Percentiles rank a stretch among this genome's conserved stretches.
Evolutionary conservation across 2,329 filamentous ascomycete genomes (phyloP).

Genomic region (Exophiala alcalophila): DNA sequence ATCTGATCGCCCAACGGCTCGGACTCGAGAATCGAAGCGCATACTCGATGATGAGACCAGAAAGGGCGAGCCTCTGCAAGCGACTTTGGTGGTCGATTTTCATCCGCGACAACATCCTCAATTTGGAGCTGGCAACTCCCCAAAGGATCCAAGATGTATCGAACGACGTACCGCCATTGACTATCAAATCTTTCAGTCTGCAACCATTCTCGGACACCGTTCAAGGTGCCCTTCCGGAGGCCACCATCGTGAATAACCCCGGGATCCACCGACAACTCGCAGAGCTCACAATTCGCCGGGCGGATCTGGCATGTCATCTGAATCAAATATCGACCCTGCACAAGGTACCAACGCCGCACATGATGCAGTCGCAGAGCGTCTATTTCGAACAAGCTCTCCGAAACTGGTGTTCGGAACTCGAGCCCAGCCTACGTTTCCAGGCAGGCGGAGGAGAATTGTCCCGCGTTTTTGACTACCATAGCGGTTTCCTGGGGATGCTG

Average conservation of each 20-base stretch:
- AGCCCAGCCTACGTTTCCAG: background rate
- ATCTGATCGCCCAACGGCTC: slow-evolving; percentile 70
- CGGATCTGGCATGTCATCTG: background rate
- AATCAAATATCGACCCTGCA: background rate
- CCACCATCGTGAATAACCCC: background rate
- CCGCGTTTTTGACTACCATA: background rate
- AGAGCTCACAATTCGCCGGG: background rate
- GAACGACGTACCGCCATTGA: slow-evolving; percentile 87
- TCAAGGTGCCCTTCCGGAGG: background rate
- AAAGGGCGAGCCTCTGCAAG: slow-evolving; percentile 81
- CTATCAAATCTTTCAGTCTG: slow-evolving; percentile 78
- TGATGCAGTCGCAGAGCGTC: too few species aligned
- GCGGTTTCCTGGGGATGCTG: slow-evolving; percentile 1
- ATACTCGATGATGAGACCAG: slow-evolving; percentile 68
- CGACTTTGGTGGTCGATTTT: slow-evolving; percentile 97
- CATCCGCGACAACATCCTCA: slow-evolving; percentile 87
- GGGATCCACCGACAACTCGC: background rate
- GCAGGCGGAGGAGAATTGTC: too few species aligned
- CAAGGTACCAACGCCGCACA: too few species aligned
- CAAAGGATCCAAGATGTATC: slow-evolving; percentile 90
- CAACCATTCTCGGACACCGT: slow-evolving; percentile 52
- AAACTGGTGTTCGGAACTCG: slow-evolving; percentile 1
- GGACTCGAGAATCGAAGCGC: slow-evolving; percentile 75
- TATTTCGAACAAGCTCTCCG: slow-evolving; percentile 1
- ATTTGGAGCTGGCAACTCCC: slow-evolving; percentile 85